These are phyloP conservation scores for Phytophthora tubulina DNA, from an alignment of 352 stramenopile genomes.

Conservation along the genomic window DNA sequence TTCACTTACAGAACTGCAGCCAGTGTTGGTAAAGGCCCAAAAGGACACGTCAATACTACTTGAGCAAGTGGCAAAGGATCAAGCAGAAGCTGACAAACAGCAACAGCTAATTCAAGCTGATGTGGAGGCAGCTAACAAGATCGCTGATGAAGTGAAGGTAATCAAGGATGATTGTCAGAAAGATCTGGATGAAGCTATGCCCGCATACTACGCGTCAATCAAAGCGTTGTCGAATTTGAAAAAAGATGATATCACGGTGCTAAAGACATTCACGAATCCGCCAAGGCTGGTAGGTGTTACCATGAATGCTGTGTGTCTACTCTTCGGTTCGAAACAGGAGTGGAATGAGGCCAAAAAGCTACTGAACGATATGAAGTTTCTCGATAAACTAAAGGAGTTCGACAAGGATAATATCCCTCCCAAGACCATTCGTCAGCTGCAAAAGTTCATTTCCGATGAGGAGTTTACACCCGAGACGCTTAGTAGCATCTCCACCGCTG, in stretches of 20 bases:
- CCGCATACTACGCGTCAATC: constrained; percentile 92
- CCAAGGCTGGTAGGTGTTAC: constrained; percentile 90
- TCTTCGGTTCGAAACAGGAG: constrained; percentile 90
- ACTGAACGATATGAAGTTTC: constrained; percentile 93
- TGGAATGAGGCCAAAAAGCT: constrained; percentile 94
- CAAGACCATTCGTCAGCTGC: constrained; percentile 90
- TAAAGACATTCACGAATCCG: constrained; percentile 94
- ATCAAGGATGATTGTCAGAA: constrained; percentile 96
- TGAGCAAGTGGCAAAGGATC: constrained; percentile 91
- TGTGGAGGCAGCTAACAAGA: constrained; percentile 91
- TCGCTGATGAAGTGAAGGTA: constrained; percentile 91
- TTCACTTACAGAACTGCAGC: constrained; percentile 93
- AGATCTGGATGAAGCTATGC: constrained; percentile 94
- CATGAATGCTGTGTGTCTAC: constrained; percentile 93
- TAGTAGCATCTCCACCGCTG: constrained; percentile 89
- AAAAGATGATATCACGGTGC: constrained; percentile 93
- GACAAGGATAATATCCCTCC: constrained; percentile 91
- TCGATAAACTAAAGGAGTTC: constrained; percentile 89
- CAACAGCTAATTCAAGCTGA: constrained; percentile 93
- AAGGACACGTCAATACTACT: constrained; percentile 89
- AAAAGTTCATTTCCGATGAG: constrained; percentile 91
- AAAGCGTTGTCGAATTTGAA: constrained; percentile 92
- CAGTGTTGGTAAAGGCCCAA: constrained; percentile 90
- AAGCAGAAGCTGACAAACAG: constrained; percentile 92
- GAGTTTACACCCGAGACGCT: constrained; percentile 94